These are phyloP conservation scores for Diaporthe vaccinii DNA, from an alignment of 2,329 filamentous ascomycete species.

Conservation along the genomic window DNA sequence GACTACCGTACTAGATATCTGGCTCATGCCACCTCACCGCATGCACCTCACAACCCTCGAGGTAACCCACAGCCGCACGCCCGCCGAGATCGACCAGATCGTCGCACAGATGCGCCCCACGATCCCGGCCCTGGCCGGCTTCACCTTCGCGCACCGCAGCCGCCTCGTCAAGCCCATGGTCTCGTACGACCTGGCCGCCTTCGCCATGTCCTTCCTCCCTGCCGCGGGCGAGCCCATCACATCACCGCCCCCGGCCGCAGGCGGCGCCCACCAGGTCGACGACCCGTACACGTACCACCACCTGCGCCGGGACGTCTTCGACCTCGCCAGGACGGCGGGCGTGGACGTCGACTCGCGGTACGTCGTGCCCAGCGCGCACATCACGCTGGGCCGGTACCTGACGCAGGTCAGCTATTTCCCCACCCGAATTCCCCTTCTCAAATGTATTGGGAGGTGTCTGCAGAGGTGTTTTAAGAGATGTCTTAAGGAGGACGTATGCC, in stretches of 20 bases:
- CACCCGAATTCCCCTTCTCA: too few species aligned
- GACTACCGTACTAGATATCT: constrained; percentile 65
- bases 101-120: constrained; percentile 68
- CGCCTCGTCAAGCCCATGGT: constrained; percentile 86
- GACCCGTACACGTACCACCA: constrained; percentile 91
- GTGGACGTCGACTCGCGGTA: constrained; percentile 84
- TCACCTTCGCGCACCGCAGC: constrained; percentile 75
- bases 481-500: too few species aligned
- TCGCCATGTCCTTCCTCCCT: constrained; percentile 90
- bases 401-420: too few species aligned
- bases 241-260: constrained; percentile 55
- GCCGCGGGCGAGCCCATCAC: constrained; percentile 72
- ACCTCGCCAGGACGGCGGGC: constrained; percentile 70
- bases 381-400: constrained; percentile 88
- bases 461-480: too few species aligned
- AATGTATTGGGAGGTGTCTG: too few species aligned
- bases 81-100: constrained; percentile 75
- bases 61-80: constrained; percentile 82
- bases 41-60: constrained; percentile 92
- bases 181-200: constrained; percentile 86
- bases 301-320: constrained; percentile 83
- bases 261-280: constrained; percentile 49
- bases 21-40: constrained; percentile 84
- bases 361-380: constrained; percentile 88
- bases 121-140: constrained; percentile 73